Conservation (phyloP, 2,329 filamentous ascomycete genomes). For the Aphanocladium album region DNA sequence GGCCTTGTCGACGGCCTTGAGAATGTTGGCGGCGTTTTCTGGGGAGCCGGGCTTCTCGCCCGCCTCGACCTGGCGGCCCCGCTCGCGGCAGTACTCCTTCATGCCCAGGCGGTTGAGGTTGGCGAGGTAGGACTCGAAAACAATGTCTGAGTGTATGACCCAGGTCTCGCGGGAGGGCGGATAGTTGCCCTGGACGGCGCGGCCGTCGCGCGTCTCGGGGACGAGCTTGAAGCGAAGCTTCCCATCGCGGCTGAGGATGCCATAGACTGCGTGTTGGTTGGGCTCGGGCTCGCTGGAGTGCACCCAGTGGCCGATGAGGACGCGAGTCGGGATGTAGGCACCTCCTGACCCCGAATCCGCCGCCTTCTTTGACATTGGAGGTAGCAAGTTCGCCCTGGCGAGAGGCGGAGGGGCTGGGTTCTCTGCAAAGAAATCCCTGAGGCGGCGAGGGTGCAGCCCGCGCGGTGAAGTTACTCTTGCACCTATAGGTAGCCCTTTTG, state of each 20-base stretch:
- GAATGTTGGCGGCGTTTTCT: slow-evolving; percentile 10
- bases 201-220: slow-evolving; percentile 11
- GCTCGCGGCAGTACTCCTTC: slow-evolving; percentile 14
- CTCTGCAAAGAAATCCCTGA: background rate
- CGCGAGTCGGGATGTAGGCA: background rate
- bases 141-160: slow-evolving; percentile 11
- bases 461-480: background rate
- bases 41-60: slow-evolving; percentile 5
- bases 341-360: background rate
- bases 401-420: background rate
- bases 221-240: slow-evolving; percentile 14
- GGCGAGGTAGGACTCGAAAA: slow-evolving; percentile 10
- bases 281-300: slow-evolving; percentile 13
- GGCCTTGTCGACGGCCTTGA: slow-evolving; percentile 13
- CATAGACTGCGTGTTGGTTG: slow-evolving; percentile 13
- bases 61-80: slow-evolving; percentile 3
- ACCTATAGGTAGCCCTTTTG: slow-evolving; percentile 2
- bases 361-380: slow-evolving; percentile 1
- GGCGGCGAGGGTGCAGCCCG: background rate
- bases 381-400: background rate
- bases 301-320: slow-evolving; percentile 12
- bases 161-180: slow-evolving; percentile 10
- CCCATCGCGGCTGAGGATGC: slow-evolving; percentile 13
- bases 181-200: slow-evolving; percentile 1
- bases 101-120: slow-evolving; percentile 12